These are phyloP conservation scores for Lagerstroemia speciosa DNA, from an alignment of 345 rosid genomes.

Conservation along the genomic window DNA sequence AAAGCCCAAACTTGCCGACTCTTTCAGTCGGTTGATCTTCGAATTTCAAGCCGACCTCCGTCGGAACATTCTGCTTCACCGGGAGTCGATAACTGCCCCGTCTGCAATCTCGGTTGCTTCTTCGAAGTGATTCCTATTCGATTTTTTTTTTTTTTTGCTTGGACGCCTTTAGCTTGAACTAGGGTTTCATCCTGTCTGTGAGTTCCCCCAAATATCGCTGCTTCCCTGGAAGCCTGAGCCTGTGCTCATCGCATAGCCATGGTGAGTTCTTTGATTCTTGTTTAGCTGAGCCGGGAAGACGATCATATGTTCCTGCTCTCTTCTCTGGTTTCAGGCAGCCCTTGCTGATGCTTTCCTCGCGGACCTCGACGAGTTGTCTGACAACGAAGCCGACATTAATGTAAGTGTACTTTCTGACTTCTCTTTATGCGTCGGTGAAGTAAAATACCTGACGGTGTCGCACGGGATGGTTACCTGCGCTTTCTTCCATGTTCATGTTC, in stretches of 20 bases:
- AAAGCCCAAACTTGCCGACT: too few species aligned
- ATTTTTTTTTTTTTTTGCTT: too few species aligned
- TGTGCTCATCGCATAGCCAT: not conserved
- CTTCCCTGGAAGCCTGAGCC: not conserved
- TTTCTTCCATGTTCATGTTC: not conserved
- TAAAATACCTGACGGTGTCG: too few species aligned
- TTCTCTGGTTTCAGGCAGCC: constrained; percentile 47
- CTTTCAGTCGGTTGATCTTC: too few species aligned
- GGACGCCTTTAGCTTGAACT: too few species aligned
- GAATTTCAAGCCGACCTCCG: too few species aligned
- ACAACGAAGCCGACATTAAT: constrained; percentile 60
- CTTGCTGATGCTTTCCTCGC: constrained; percentile 92
- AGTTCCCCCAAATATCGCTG: too few species aligned
- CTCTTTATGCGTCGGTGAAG: not conserved
- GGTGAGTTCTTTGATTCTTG: constrained; percentile 2
- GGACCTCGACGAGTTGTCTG: constrained; percentile 92
- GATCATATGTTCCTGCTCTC: not conserved
- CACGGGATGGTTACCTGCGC: not conserved
- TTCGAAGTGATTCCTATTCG: too few species aligned
- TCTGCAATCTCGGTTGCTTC: too few species aligned
- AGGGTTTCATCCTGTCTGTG: too few species aligned
- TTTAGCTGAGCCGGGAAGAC: not conserved
- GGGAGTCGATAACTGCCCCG: too few species aligned
- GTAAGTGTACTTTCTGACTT: constrained; percentile 26
- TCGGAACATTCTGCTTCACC: too few species aligned